These are phyloP conservation scores for Albophoma yamanashiensis DNA, from an alignment of 2,329 filamentous ascomycete species.

Conservation along the genomic window DNA sequence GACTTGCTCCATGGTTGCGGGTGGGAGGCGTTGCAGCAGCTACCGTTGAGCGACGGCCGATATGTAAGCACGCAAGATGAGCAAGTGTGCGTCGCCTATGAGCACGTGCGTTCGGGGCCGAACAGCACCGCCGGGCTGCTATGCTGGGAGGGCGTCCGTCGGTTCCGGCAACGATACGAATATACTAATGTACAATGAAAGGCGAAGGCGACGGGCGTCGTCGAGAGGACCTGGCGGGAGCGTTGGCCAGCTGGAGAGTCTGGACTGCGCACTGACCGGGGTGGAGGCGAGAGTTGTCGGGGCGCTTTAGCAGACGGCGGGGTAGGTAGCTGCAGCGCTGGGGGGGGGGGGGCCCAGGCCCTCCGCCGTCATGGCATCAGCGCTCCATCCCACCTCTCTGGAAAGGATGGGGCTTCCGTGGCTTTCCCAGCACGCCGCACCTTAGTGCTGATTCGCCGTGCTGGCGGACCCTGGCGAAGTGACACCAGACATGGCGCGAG, in stretches of 20 bases:
- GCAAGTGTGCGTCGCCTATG: background rate
- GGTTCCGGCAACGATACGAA: background rate
- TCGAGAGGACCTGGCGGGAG: background rate
- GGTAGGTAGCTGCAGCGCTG: background rate
- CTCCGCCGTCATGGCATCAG: background rate
- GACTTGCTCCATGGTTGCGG: constrained; percentile 61
- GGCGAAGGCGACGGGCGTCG: background rate
- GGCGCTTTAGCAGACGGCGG: background rate
- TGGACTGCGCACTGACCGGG: background rate
- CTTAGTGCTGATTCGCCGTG: background rate
- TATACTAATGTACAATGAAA: background rate
- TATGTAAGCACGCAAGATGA: background rate
- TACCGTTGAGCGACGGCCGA: background rate
- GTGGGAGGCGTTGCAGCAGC: background rate
- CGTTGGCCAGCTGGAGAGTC: background rate
- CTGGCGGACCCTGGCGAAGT: background rate
- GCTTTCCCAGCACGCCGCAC: background rate
- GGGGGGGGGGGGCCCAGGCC: background rate
- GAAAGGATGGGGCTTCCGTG: background rate
- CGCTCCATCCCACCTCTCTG: background rate
- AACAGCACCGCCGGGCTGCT: background rate
- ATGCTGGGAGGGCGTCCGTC: background rate
- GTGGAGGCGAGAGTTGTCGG: background rate
- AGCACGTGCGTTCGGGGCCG: background rate
- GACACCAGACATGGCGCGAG: background rate